These are phyloP conservation scores for Dovyalis caffra DNA, from an alignment of 345 rosid genomes.

Conservation along the genomic window DNA sequence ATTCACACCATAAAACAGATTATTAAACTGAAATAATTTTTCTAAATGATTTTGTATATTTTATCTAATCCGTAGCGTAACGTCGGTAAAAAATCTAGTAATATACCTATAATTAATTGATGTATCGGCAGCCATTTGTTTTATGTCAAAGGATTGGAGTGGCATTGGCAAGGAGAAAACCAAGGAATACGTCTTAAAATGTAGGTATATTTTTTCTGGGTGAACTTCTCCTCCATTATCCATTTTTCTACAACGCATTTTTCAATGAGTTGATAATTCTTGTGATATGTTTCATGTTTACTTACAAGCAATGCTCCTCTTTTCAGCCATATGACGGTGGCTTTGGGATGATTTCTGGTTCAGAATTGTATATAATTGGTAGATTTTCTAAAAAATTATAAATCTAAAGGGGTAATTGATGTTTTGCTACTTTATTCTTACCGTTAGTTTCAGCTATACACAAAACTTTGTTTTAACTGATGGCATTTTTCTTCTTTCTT, in stretches of 20 bases:
- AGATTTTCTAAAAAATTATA: background rate
- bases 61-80: too few species aligned
- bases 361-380: conserved; percentile 41
- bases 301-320: conserved; percentile 19
- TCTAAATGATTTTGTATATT: too few species aligned
- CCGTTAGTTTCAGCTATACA: background rate
- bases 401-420: background rate
- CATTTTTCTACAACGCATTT: conserved; percentile 8
- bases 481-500: background rate
- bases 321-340: conserved; percentile 97
- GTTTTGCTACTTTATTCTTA: background rate
- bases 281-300: conserved; percentile 3
- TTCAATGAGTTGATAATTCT: conserved; percentile 2
- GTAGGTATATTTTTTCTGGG: conserved; percentile 47
- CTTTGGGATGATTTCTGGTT: conserved; percentile 87
- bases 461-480: background rate
- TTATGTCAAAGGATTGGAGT: conserved; percentile 75
- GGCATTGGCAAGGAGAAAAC: conserved; percentile 84
- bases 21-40: too few species aligned
- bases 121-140: conserved; percentile 79
- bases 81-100: too few species aligned
- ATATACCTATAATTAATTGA: conserved; percentile 30
- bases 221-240: background rate
- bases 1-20: too few species aligned
- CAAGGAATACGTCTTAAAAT: conserved; percentile 67